Evolutionary conservation across 140 eudicot genomes (phyloP), one percentile per base, ranked within the genome.

Genomic region (Ambrosia hybrid): DNA sequence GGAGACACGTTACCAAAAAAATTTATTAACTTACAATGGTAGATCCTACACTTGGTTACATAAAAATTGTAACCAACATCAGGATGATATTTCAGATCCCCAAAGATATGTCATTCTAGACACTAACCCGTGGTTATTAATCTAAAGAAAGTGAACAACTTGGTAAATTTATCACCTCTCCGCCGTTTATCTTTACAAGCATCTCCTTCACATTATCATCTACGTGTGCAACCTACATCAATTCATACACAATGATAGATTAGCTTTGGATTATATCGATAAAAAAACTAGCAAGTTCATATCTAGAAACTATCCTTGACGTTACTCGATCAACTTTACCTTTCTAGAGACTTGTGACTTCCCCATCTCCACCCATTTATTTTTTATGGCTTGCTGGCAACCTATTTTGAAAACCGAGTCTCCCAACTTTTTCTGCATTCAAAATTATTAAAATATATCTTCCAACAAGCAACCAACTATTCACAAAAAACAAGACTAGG

Each of bases 291-390:
- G 51, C 51, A 30, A 30, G 34, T 9, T 55, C 58, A 77, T 9
- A 56, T 59, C 51, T 58, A 43, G 16, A 61, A 64, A 3, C 5
- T 39, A 73, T 51, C 49, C 51, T 41, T 33, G 6, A 14, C 13
- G 34, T 30, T 30, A 51, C 63, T 65, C 36, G 9, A 74, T 37
- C 51, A 64, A 56, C 80, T 60, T 78, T 84, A 93, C 98, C 96
- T 94, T 88, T 74, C 85, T 84, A 36, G 86, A 76, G 7, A 85
- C 95, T 57, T 82, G 79, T 30, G 78, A 12, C 76, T 90, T 94
- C 58, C 81, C 91, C 80, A 86, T 88, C 83, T 90, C 95, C 59
- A 90, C 82, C 99, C 99, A 94, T 58, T 81, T 83, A 71, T 90
- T 94, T 66, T 90, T 90, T 70, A 81, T 86, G 6, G 96, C 97